phyloP scores from a whole-genome alignment of 2,329 filamentous ascomycete species.

The Diaporthe nobilis region DNA sequence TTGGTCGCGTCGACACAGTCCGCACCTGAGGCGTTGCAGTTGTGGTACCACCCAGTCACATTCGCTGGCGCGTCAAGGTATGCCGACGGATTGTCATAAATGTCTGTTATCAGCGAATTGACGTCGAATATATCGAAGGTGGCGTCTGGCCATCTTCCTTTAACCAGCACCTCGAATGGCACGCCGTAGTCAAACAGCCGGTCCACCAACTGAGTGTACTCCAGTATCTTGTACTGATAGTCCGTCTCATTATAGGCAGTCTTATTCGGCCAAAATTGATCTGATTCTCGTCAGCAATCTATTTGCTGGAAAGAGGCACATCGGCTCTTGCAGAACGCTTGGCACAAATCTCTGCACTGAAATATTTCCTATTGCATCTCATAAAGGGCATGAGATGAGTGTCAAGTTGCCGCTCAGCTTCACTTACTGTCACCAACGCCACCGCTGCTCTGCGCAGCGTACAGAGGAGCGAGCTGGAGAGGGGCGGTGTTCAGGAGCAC shows the following conservation, averaged over 20 bases:
- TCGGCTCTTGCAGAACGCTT: too few relatives aligned
- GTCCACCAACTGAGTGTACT: conserved; percentile 66
- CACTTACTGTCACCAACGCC: conserved; percentile 53
- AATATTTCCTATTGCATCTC: too few relatives aligned
- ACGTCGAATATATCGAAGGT: conserved; percentile 78
- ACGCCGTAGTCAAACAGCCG: conserved; percentile 63
- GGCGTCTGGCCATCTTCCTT: conserved; percentile 68
- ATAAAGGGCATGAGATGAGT: too few relatives aligned
- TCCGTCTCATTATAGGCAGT: conserved; percentile 62
- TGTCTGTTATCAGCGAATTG: conserved; percentile 74
- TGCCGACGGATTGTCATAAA: conserved; percentile 70
- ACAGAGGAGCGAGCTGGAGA: conserved; percentile 77
- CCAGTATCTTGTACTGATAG: conserved; percentile 61
- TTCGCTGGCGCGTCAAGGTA: conserved; percentile 77
- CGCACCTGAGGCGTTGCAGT: conserved; percentile 59
- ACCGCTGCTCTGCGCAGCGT: conserved; percentile 64
- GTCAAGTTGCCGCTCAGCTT: not conserved
- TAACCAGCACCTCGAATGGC: conserved; percentile 60
- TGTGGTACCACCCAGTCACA: conserved; percentile 69
- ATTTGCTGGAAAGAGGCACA: not conserved
- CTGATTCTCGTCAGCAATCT: not conserved
- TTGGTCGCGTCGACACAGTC: conserved; percentile 56
- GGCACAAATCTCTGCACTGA: too few relatives aligned
- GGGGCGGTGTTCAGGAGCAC: conserved; percentile 80
- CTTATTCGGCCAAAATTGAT: conserved; percentile 63